Base-by-base conservation (phyloP, 1,284 basidiomycete species). In the Takashimella koratensis region DNA sequence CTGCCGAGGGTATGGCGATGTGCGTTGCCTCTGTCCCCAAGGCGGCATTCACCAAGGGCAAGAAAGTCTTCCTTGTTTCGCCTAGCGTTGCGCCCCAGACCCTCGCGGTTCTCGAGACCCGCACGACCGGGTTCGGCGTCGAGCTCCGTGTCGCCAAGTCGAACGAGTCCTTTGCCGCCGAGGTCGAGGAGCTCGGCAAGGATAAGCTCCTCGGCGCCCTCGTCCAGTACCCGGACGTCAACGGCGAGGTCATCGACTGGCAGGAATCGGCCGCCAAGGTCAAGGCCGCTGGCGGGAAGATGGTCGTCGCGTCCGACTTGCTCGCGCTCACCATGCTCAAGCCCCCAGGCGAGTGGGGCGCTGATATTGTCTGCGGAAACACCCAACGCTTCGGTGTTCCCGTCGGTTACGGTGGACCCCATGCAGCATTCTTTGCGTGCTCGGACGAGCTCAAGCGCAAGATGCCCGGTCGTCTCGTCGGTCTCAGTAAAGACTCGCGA, bases 301-400 rank as follows among this genome's bases (percentile, higher is more conserved):
- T 95, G 49, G 82, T 88, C 21, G 90, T 87, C 61, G 92, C 92
- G 11, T 91, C 91, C 12, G 95, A 98, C 76, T 82, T 98, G 47
- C 81, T 98, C 25, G 91, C 95, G 2, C 79, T 98, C 68, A 93
- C 94, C 6, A 83, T 93, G 82, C 82, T 98, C 65, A 92, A 90
- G 70, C 91, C 95, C 22, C 95, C 95, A 11, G 95, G 95, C 54
- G 95, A 98, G 80, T 98, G 95, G 91, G 95, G 95, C 47, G 94
- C 93, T 30, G 95, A 98, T 75, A 86, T 98, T 61, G 94, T 93
- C 3, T 80, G 95, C 50, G 95, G 95, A 42, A 98, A 95, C 74
- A 90, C 92, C 36, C 94, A 89, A 43, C 85, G 95, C 42, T 98
- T 98, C 68, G 95, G 67, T 72, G 90, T 94, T 24, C 90, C 91